A percentile compares a stretch with the other conserved stretches of the same genome.
These are phyloP conservation scores for Rhodotorula paludigena DNA, from an alignment of 768 basidiomycete genomes.

Conservation along the genomic window DNA sequence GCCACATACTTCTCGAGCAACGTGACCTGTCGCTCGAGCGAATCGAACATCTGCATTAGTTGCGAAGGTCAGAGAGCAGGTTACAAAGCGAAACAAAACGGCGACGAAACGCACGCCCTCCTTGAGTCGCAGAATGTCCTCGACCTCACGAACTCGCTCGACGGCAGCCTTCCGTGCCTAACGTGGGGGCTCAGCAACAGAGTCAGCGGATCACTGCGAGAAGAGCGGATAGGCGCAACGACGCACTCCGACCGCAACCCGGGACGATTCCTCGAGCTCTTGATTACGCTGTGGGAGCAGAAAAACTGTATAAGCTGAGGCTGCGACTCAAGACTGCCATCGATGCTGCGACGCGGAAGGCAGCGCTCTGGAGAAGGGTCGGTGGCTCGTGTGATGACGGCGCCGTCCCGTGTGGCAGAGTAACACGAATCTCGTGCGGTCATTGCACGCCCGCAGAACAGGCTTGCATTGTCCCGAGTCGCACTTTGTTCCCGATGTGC, in stretches of 20 bases:
- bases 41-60: constrained; percentile 10
- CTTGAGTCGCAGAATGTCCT: constrained; percentile 10
- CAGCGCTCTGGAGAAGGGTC: too few species aligned
- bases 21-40: constrained; percentile 3
- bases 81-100: not conserved
- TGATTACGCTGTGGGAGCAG: not conserved
- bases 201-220: not conserved
- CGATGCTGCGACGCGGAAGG: too few species aligned
- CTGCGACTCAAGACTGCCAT: too few species aligned
- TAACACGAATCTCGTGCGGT: too few species aligned
- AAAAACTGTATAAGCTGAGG: too few species aligned
- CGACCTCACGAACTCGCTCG: constrained; percentile 18
- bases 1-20: constrained; percentile 9
- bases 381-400: too few species aligned
- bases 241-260: constrained; percentile 5
- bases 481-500: not conserved
- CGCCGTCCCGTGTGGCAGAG: too few species aligned
- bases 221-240: too few species aligned
- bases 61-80: not conserved
- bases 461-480: too few species aligned
- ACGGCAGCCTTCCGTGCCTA: constrained; percentile 18
- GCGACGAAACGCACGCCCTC: constrained; percentile 3
- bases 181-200: not conserved
- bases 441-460: too few species aligned
- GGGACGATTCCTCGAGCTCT: not conserved